A percentile compares a stretch with the other conserved stretches of the same genome.
phyloP scores from a whole-genome alignment of 2,329 filamentous ascomycete genomes.

The Phyllosticta paracitricarpa region DNA sequence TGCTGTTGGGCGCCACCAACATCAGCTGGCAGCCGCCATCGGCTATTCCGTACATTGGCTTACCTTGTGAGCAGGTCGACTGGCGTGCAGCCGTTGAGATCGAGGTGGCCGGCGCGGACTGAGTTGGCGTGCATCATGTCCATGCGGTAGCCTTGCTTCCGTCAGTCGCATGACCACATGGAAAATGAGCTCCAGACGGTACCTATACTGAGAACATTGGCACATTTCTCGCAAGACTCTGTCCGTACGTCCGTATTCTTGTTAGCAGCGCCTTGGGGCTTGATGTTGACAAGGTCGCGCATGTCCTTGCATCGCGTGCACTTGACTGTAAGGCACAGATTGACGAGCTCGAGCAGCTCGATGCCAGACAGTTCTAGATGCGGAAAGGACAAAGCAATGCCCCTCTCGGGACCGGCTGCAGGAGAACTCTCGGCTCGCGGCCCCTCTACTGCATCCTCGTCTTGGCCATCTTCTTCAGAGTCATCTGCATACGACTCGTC shows the following conservation, averaged over 20 bases:
- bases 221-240: constrained; percentile 47
- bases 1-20: constrained; percentile 36
- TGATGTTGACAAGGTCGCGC: constrained; percentile 59
- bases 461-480: constrained; percentile 37
- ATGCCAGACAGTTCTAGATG: constrained; percentile 66
- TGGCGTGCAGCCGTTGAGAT: constrained; percentile 63
- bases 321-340: constrained; percentile 61
- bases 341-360: constrained; percentile 60
- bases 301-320: constrained; percentile 69
- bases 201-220: constrained; percentile 38
- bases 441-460: constrained; percentile 37
- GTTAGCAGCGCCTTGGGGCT: constrained; percentile 26
- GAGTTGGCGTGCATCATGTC: constrained; percentile 66
- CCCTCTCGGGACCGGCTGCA: constrained; percentile 46
- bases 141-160: constrained; percentile 35
- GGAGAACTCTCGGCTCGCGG: constrained; percentile 29
- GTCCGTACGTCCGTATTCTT: constrained; percentile 33
- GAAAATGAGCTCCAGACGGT: constrained; percentile 9
- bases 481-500: constrained; percentile 33
- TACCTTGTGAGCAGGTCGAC: constrained; percentile 65
- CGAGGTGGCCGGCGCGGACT: constrained; percentile 67
- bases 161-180: constrained; percentile 4
- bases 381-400: constrained; percentile 71
- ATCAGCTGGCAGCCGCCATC: background rate
- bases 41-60: background rate